Percentiles rank a stretch among this genome's conserved stretches.
These are phyloP conservation scores for Lentinula sp. DNA, from an alignment of 768 basidiomycete species.

Conservation along the genomic window DNA sequence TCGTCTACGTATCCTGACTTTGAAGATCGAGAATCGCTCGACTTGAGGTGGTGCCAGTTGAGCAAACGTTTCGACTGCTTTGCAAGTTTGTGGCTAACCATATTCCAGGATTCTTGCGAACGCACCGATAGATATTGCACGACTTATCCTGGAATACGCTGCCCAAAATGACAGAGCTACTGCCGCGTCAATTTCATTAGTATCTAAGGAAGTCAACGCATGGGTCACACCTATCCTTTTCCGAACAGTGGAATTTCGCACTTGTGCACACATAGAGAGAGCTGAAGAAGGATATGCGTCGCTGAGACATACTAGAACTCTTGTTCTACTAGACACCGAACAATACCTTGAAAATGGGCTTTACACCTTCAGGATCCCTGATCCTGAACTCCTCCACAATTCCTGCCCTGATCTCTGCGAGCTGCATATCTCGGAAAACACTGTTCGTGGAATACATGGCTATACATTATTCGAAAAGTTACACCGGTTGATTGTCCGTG, in stretches of 20 bases:
- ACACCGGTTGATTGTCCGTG: background rate
- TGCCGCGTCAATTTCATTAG: background rate
- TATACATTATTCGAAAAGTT: background rate
- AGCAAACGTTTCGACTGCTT: background rate
- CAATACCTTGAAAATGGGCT: background rate
- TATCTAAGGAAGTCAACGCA: background rate
- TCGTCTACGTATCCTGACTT: background rate
- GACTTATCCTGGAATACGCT: conserved; percentile 4
- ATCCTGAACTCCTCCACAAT: background rate
- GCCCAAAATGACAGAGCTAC: conserved; percentile 1
- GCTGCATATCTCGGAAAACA: background rate
- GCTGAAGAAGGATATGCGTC: background rate
- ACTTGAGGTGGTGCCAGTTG: background rate
- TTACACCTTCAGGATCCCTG: background rate
- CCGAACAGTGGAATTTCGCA: background rate
- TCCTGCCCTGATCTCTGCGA: background rate
- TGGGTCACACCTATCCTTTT: conserved; percentile 4
- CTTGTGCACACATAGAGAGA: background rate
- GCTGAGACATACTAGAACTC: background rate
- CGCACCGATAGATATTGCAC: conserved; percentile 1
- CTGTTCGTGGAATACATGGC: background rate
- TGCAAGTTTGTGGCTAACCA: background rate
- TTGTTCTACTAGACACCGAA: background rate
- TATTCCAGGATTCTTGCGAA: background rate
- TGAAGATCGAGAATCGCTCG: background rate